A percentile compares a stretch with the other conserved stretches of the same genome.
Conservation (phyloP, 768 basidiomycete species). For the Gymnopilus junonius region DNA sequence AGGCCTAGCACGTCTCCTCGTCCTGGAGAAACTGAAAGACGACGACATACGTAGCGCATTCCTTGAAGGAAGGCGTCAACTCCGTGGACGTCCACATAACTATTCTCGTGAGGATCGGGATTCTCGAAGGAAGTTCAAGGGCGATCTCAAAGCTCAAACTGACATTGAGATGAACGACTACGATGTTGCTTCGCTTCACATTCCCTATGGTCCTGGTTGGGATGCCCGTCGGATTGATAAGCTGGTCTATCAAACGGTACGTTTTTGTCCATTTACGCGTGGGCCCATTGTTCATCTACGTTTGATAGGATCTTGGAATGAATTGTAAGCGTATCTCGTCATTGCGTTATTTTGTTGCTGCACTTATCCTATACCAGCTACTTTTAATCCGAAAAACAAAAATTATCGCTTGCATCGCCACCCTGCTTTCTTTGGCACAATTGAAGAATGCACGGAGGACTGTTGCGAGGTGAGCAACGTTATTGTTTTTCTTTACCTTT, state of each 20-base stretch:
- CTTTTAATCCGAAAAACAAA: conserved; percentile 68
- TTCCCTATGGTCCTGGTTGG: conserved; percentile 69
- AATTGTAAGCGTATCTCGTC: conserved; percentile 50
- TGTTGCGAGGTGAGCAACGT: conserved; percentile 55
- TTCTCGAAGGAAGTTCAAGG: conserved; percentile 54
- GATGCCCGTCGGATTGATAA: conserved; percentile 60
- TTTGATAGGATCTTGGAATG: conserved; percentile 57
- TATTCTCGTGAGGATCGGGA: too few species aligned
- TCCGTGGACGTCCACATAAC: conserved; percentile 52
- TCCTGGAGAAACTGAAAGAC: conserved; percentile 59
- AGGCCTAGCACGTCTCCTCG: conserved; percentile 65
- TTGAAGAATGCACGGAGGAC: conserved; percentile 60
- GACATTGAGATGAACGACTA: conserved; percentile 62
- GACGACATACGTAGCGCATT: conserved; percentile 48
- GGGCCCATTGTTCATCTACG: neutral
- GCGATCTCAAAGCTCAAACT: conserved; percentile 54
- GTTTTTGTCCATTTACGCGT: conserved; percentile 11
- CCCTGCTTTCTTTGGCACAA: conserved; percentile 64
- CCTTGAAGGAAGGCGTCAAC: conserved; percentile 46
- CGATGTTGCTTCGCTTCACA: conserved; percentile 57
- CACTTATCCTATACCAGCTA: conserved; percentile 38
- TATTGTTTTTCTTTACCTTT: neutral
- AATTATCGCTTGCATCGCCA: conserved; percentile 63
- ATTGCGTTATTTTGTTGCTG: neutral
- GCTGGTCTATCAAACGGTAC: conserved; percentile 48